Percentiles rank a stretch among this genome's conserved stretches.
These are phyloP conservation scores for Trichoderma gamsii DNA, from an alignment of 495 filamentous ascomycete species.

Conservation along the genomic window DNA sequence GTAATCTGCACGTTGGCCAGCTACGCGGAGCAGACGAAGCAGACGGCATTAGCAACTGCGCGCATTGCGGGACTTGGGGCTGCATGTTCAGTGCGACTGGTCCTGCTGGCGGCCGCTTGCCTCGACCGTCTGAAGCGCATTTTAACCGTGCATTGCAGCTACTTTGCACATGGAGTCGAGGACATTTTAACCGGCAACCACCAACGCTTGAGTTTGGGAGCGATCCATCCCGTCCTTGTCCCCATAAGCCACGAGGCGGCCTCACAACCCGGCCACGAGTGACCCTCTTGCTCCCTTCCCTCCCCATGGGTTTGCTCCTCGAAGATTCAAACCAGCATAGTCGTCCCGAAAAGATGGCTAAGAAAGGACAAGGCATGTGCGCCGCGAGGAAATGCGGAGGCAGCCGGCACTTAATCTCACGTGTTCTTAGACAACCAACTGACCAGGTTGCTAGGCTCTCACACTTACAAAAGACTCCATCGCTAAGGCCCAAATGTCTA, in stretches of 20 bases:
- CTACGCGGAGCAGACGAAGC: background rate
- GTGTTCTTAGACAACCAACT: background rate
- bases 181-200: constrained; percentile 5
- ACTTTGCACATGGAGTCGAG: background rate
- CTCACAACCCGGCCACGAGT: background rate
- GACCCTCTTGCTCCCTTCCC: background rate
- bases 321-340: background rate
- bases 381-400: constrained; percentile 5
- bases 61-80: background rate
- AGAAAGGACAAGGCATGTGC: background rate
- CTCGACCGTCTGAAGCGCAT: background rate
- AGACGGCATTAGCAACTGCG: background rate
- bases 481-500: background rate
- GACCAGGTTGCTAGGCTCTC: background rate
- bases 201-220: background rate
- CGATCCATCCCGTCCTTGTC: background rate
- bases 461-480: background rate
- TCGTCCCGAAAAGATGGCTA: background rate
- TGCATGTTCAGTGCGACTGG: background rate
- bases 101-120: background rate
- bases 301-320: background rate
- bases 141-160: background rate
- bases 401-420: constrained; percentile 9
- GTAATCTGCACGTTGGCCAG: background rate
- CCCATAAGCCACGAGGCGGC: constrained; percentile 10